phyloP scores from a whole-genome alignment of 805 yeast species.

The Yarrowia sp. region DNA sequence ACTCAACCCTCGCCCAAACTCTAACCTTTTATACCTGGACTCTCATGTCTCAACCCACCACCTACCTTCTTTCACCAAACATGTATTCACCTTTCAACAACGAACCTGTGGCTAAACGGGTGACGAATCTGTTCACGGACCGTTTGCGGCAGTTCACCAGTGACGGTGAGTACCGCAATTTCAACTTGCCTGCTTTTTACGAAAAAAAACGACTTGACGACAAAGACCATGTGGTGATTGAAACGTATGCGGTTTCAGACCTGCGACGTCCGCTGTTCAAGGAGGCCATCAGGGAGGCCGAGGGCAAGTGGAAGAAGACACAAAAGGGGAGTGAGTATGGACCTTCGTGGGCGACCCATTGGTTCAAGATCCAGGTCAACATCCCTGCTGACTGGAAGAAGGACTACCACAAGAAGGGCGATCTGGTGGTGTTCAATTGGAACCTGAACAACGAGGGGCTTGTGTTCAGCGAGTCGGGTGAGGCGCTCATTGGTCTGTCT shows the following conservation, averaged over 20 bases:
- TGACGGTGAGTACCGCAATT: slow-evolving; percentile 68
- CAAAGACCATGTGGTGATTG: slow-evolving; percentile 52
- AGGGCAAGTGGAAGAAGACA: slow-evolving; percentile 38
- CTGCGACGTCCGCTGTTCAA: slow-evolving; percentile 61
- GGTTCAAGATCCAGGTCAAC: slow-evolving; percentile 73
- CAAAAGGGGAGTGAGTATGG: slow-evolving; percentile 74
- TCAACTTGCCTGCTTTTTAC: slow-evolving; percentile 81
- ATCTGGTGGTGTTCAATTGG: slow-evolving; percentile 69
- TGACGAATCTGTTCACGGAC: slow-evolving; percentile 68
- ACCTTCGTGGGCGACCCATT: slow-evolving; percentile 95
- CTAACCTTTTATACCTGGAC: neutral
- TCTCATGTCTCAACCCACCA: neutral
- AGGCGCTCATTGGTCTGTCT: slow-evolving; percentile 78
- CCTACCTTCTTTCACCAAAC: neutral
- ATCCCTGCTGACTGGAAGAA: slow-evolving; percentile 49
- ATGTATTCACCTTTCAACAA: slow-evolving; percentile 38
- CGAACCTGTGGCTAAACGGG: slow-evolving; percentile 69
- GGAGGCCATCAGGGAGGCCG: slow-evolving; percentile 57
- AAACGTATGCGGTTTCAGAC: slow-evolving; percentile 73
- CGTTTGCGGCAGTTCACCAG: slow-evolving; percentile 75
- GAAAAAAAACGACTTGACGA: slow-evolving; percentile 57
- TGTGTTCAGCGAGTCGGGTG: slow-evolving; percentile 63
- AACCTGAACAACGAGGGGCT: slow-evolving; percentile 86
- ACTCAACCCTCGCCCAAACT: slow-evolving; percentile 6
- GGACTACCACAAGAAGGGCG: slow-evolving; percentile 43